These are phyloP conservation scores for Groenewaldozyma sp. DNA, from an alignment of 1,139 yeast species.

Conservation along the genomic window DNA sequence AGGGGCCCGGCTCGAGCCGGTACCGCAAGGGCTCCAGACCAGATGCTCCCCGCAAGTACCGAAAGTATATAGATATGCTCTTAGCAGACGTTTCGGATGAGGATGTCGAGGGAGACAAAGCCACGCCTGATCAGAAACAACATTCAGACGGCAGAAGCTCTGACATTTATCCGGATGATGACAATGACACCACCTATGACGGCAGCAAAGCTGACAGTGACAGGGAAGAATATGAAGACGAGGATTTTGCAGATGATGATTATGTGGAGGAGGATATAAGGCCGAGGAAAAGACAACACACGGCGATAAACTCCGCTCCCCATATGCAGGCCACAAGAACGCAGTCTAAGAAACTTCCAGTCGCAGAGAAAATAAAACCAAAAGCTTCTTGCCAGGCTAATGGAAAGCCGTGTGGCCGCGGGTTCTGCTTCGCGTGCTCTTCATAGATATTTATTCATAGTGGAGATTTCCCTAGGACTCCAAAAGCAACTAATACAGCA, in stretches of 20 bases:
- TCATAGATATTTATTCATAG: background rate
- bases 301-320: too few relatives aligned
- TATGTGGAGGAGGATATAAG: background rate
- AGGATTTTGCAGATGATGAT: background rate
- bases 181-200: too few relatives aligned
- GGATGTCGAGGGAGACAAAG: too few relatives aligned
- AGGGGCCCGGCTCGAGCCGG: too few relatives aligned
- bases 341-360: too few relatives aligned
- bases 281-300: background rate
- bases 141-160: too few relatives aligned
- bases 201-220: background rate
- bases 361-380: background rate
- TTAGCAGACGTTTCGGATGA: too few relatives aligned
- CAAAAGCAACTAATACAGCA: too few relatives aligned
- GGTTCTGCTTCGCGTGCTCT: constrained; percentile 5
- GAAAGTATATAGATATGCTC: background rate
- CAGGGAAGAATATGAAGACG: background rate
- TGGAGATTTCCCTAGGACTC: too few relatives aligned
- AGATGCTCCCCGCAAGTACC: background rate
- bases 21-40: background rate
- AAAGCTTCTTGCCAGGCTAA: background rate
- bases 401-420: constrained; percentile 2
- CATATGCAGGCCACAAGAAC: too few relatives aligned
- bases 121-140: too few relatives aligned
- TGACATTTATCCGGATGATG: too few relatives aligned